Evolutionary conservation across 2,329 filamentous ascomycete genomes (phyloP).

Genomic region (Cyclaneusma minus): DNA sequence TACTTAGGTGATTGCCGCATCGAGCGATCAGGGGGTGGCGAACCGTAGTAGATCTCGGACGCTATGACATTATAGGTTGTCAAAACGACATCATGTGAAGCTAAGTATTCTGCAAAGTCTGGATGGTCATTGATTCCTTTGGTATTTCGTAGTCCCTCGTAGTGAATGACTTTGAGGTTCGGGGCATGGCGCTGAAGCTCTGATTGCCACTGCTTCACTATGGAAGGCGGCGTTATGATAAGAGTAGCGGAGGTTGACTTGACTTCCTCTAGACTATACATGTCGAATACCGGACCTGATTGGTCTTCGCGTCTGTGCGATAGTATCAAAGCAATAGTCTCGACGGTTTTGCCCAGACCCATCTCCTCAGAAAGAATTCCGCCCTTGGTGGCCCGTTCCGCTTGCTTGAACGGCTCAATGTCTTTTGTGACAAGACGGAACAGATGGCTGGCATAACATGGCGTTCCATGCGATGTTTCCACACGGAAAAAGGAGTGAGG

Average conservation of each 20-base stretch:
- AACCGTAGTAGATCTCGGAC: conserved; percentile 64
- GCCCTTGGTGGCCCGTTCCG: conserved; percentile 29
- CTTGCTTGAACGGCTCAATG: conserved; percentile 24
- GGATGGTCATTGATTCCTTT: conserved; percentile 17
- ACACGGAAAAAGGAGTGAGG: no score
- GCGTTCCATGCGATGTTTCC: conserved; percentile 21
- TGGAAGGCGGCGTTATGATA: conserved; percentile 41
- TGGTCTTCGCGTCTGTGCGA: conserved; percentile 33
- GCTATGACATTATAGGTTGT: conserved; percentile 59
- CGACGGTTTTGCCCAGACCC: conserved; percentile 70
- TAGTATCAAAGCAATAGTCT: conserved; percentile 55
- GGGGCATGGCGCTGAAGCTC: conserved; percentile 46
- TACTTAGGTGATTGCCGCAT: conserved; percentile 51
- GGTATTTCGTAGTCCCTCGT: conserved; percentile 28
- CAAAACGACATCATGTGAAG: conserved; percentile 40
- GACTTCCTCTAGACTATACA: conserved; percentile 27
- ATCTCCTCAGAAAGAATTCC: conserved; percentile 70
- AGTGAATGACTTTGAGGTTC: conserved; percentile 36
- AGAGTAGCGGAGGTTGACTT: conserved; percentile 38
- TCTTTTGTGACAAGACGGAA: conserved; percentile 43
- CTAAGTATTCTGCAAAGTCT: conserved; percentile 25
- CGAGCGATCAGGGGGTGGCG: conserved; percentile 50
- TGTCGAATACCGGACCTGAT: conserved; percentile 17
- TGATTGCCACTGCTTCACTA: conserved; percentile 44
- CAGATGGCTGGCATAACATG: conserved; percentile 44